phyloP scores from a whole-genome alignment of 148 eudicot genomes.

The Tetragonia tetragonoides region DNA sequence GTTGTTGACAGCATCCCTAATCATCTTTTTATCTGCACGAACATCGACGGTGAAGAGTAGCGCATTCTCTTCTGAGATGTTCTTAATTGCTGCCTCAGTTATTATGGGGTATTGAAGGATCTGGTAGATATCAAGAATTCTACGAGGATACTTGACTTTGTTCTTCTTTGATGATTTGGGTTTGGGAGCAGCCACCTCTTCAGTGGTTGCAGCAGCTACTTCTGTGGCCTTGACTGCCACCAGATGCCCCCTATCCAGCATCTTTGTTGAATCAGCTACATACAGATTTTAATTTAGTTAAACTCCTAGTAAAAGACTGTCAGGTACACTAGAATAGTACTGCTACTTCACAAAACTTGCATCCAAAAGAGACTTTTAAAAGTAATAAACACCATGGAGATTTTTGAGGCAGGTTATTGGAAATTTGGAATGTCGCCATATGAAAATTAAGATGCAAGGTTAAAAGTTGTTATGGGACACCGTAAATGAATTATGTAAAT shows the following conservation, averaged over 20 bases:
- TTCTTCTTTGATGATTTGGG: constrained; percentile 30
- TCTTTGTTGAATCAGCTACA: constrained; percentile 14
- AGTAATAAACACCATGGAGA: too few relatives aligned
- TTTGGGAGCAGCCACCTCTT: constrained; percentile 13
- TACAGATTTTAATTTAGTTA: neutral
- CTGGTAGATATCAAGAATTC: constrained; percentile 31
- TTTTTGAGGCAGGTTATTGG: too few relatives aligned
- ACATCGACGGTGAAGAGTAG: constrained; percentile 42
- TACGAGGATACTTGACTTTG: constrained; percentile 29
- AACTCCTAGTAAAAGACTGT: neutral
- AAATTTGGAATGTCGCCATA: too few relatives aligned
- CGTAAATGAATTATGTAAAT: too few relatives aligned
- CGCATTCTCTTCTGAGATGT: constrained; percentile 36
- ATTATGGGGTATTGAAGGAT: constrained; percentile 31
- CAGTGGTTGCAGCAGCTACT: constrained; percentile 23
- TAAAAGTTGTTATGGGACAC: too few relatives aligned
- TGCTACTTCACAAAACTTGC: neutral
- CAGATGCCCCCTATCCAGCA: constrained; percentile 1
- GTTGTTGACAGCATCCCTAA: constrained; percentile 36
- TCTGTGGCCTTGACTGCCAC: constrained; percentile 26
- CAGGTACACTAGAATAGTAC: neutral
- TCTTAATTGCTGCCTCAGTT: constrained; percentile 37
- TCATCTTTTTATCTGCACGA: constrained; percentile 47
- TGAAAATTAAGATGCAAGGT: too few relatives aligned
- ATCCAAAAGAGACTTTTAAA: too few relatives aligned